Evolutionary conservation across 768 basidiomycete species (phyloP).

Genomic region (Termitomyces eurrhizus): DNA sequence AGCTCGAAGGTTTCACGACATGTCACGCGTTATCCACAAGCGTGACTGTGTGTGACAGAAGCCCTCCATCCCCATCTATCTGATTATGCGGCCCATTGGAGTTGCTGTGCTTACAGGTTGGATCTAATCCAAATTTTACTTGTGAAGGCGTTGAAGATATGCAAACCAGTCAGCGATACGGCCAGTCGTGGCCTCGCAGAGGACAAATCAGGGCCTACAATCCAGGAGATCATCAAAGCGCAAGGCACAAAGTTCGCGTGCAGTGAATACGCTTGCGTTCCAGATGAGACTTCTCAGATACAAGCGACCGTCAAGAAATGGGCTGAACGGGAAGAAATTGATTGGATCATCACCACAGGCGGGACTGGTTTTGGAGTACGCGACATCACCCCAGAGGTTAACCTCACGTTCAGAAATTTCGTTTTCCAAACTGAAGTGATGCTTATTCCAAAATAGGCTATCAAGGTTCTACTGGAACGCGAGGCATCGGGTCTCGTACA

Average conservation of each 20-base stretch:
- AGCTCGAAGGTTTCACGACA: slow-evolving; percentile 5
- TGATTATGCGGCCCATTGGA: slow-evolving; percentile 19
- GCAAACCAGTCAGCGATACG: slow-evolving; percentile 64
- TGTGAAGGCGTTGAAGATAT: slow-evolving; percentile 5
- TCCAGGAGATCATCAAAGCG: slow-evolving; percentile 44
- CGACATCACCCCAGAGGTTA: slow-evolving; percentile 83
- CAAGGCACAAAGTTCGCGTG: slow-evolving; percentile 31
- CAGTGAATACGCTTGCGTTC: slow-evolving; percentile 43
- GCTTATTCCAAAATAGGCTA: slow-evolving; percentile 36
- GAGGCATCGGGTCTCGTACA: slow-evolving; percentile 72
- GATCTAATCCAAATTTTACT: slow-evolving; percentile 6
- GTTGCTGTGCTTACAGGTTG: slow-evolving; percentile 30
- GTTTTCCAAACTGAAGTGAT: neutral
- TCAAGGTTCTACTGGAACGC: slow-evolving; percentile 61
- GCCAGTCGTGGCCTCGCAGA: slow-evolving; percentile 42
- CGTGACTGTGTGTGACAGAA: neutral
- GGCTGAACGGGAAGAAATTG: slow-evolving; percentile 41
- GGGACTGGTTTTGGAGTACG: slow-evolving; percentile 84
- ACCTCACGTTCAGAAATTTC: neutral
- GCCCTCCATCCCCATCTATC: neutral
- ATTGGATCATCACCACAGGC: slow-evolving; percentile 81
- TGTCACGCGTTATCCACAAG: slow-evolving; percentile 5
- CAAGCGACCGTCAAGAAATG: slow-evolving; percentile 42
- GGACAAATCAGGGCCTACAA: slow-evolving; percentile 66
- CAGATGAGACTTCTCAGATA: slow-evolving; percentile 61